Percentiles rank a stretch among this genome's conserved stretches.
Evolutionary conservation across 495 filamentous ascomycete genomes (phyloP).

Genomic region (Sordaria brevicollis): DNA sequence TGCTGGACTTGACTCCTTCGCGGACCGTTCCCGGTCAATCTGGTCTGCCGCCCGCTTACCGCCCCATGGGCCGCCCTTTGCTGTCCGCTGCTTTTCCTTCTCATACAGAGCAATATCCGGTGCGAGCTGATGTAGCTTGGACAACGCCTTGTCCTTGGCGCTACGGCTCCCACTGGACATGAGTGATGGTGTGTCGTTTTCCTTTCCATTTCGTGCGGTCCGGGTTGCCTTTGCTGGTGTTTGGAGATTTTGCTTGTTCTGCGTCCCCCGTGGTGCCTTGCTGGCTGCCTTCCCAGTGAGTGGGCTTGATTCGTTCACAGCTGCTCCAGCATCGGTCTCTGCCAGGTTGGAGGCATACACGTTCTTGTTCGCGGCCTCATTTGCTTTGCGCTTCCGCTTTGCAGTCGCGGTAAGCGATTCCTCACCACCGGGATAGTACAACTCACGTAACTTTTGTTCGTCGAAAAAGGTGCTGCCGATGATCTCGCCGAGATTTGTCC

Average conservation of each 20-base stretch:
- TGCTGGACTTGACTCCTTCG: conserved; percentile 22
- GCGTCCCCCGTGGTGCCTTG: conserved; percentile 1
- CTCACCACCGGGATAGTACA: conserved; percentile 32
- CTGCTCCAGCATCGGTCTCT: conserved; percentile 9
- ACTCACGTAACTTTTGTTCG: conserved; percentile 20
- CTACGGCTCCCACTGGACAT: conserved; percentile 63
- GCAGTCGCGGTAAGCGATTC: conserved; percentile 18
- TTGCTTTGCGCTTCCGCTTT: conserved; percentile 32
- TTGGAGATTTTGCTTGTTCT: conserved; percentile 14
- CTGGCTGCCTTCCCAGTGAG: background rate
- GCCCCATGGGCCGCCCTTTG: conserved; percentile 66
- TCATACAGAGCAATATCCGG: conserved; percentile 82
- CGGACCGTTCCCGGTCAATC: conserved; percentile 39
- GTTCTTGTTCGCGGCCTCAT: conserved; percentile 29
- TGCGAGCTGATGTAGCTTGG: conserved; percentile 63
- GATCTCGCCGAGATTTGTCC: conserved; percentile 88
- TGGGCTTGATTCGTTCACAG: conserved; percentile 15
- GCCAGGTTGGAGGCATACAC: conserved; percentile 14
- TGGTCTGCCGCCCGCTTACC: conserved; percentile 54
- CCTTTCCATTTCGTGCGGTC: conserved; percentile 49
- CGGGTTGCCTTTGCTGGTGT: conserved; percentile 32
- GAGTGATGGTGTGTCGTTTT: conserved; percentile 71
- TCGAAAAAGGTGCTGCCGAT: conserved; percentile 67
- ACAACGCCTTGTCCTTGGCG: conserved; percentile 74
- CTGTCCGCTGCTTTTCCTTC: conserved; percentile 72